A percentile compares a stretch with the other conserved stretches of the same genome.
Conservation (phyloP, 2,329 filamentous ascomycete species). For the Phaeosphaeriaceae sp. region DNA sequence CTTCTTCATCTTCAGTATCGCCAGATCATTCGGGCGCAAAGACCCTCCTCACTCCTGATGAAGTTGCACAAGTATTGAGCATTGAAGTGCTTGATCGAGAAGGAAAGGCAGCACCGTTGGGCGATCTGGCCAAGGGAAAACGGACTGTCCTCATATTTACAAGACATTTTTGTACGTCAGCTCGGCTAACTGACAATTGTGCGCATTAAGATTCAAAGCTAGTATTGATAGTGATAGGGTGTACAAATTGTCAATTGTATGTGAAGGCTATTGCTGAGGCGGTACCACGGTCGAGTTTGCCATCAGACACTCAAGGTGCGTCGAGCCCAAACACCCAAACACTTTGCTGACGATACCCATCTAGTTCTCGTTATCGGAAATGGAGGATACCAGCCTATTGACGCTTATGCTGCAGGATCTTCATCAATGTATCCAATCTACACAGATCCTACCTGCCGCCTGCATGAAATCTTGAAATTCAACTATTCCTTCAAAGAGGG, state of each 20-base stretch:
- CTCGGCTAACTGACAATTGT: not conserved
- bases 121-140: conserved; percentile 21
- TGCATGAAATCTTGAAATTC: conserved; percentile 31
- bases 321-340: not conserved
- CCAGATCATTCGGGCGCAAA: conserved; percentile 8
- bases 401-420: conserved; percentile 19
- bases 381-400: conserved; percentile 35
- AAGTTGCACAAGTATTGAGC: conserved; percentile 17
- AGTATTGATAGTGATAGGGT: conserved; percentile 18
- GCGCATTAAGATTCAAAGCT: not conserved
- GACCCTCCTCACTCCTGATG: conserved; percentile 7
- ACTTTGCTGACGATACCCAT: not conserved
- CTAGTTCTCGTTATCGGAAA: conserved; percentile 30
- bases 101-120: conserved; percentile 18
- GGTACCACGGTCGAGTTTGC: conserved; percentile 25
- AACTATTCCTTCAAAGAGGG: conserved; percentile 23
- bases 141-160: conserved; percentile 27
- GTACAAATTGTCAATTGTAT: conserved; percentile 34
- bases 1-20: no score
- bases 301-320: conserved; percentile 27
- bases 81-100: conserved; percentile 26
- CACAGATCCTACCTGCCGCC: conserved; percentile 25
- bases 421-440: conserved; percentile 31
- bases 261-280: conserved; percentile 24
- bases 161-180: conserved; percentile 27